A percentile compares a stretch with the other conserved stretches of the same genome.
phyloP scores from a whole-genome alignment of 2,329 filamentous ascomycete genomes.

The Sordariomycetes sp. region DNA sequence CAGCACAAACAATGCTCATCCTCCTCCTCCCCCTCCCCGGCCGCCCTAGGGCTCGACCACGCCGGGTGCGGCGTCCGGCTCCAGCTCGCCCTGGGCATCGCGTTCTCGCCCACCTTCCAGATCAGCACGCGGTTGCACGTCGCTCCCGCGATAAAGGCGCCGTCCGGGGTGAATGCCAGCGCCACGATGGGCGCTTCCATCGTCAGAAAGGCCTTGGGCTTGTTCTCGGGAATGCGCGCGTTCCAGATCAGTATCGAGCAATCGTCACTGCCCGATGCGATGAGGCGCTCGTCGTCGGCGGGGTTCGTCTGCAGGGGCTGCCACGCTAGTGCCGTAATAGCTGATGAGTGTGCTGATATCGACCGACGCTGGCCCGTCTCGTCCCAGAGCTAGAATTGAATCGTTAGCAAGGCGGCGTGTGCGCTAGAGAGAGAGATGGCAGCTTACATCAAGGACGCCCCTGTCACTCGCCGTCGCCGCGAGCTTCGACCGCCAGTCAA shows the following conservation, averaged over 20 bases:
- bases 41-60: constrained; percentile 43
- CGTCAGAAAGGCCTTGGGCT: constrained; percentile 44
- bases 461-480: constrained; percentile 47
- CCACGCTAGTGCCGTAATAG: constrained; percentile 46
- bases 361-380: constrained; percentile 36
- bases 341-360: constrained; percentile 44
- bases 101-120: constrained; percentile 49
- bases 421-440: constrained; percentile 1
- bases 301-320: constrained; percentile 30
- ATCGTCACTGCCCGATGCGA: constrained; percentile 50
- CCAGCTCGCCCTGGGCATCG: constrained; percentile 48
- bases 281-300: constrained; percentile 37
- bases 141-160: constrained; percentile 48
- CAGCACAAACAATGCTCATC: constrained; percentile 48
- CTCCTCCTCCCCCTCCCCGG: constrained; percentile 40
- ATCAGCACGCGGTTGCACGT: constrained; percentile 46
- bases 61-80: constrained; percentile 38
- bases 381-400: constrained; percentile 38
- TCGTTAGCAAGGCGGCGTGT: constrained; percentile 2
- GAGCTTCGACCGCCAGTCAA: constrained; percentile 36
- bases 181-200: constrained; percentile 45
- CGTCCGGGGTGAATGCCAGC: constrained; percentile 49
- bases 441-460: constrained; percentile 46
- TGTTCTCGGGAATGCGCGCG: constrained; percentile 37
- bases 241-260: constrained; percentile 52